These are phyloP conservation scores for Leptographium galeiforme DNA, from an alignment of 2,329 filamentous ascomycete genomes.

Conservation along the genomic window DNA sequence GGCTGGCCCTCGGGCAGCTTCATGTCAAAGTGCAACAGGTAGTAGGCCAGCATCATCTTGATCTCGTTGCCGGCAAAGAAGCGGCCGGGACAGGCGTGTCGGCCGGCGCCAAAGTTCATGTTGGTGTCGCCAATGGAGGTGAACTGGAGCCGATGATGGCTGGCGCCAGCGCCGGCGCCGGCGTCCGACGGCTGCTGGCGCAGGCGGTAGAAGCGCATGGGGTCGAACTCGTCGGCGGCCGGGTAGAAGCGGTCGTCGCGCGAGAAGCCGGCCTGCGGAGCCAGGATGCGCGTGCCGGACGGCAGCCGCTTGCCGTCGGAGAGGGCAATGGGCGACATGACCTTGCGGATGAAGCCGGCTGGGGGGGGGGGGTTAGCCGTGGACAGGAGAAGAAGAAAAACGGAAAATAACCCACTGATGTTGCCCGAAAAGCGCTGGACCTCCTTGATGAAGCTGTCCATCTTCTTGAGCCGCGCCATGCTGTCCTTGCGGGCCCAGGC, in stretches of 20 bases:
- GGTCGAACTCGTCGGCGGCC: conserved; percentile 30
- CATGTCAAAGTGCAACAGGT: conserved; percentile 29
- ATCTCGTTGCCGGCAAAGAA: conserved; percentile 34
- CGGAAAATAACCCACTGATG: conserved; percentile 21
- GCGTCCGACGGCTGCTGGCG: conserved; percentile 14
- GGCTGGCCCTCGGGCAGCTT: conserved; percentile 23
- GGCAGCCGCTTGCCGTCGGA: conserved; percentile 31
- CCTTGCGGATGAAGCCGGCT: conserved; percentile 32
- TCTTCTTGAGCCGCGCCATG: conserved; percentile 29
- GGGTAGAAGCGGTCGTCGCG: conserved; percentile 26
- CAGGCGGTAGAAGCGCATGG: conserved; percentile 33
- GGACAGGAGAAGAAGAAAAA: neutral
- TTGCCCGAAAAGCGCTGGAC: conserved; percentile 26
- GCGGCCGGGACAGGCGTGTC: conserved; percentile 33
- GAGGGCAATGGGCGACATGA: conserved; percentile 29
- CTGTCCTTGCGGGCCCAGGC: conserved; percentile 28
- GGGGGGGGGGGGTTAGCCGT: too few species aligned
- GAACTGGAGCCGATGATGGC: conserved; percentile 30
- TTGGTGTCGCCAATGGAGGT: conserved; percentile 27
- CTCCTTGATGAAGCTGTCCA: conserved; percentile 37
- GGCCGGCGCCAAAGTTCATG: conserved; percentile 33
- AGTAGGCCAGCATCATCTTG: conserved; percentile 28
- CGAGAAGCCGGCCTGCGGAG: conserved; percentile 26
- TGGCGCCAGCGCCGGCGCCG: conserved; percentile 11
- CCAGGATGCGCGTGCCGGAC: conserved; percentile 27